A percentile compares a stretch with the other conserved stretches of the same genome.
Conservation (phyloP, 1,284 basidiomycete genomes). For the Austropuccinia psidii region DNA sequence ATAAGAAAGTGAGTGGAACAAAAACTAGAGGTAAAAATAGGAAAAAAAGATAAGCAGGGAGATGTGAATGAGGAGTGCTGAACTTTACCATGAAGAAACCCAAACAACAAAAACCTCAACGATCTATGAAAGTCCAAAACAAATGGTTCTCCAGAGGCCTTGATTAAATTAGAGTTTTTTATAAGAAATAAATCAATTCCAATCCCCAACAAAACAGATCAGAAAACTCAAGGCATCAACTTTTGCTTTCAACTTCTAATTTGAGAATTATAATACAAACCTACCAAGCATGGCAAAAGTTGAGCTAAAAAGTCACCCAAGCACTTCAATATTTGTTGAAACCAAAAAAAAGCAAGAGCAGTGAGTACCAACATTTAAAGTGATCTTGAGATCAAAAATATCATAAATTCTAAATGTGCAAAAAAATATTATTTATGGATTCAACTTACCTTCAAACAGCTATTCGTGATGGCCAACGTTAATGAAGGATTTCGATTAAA, state of each 20-base stretch:
- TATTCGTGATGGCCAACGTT: slow-evolving; percentile 31
- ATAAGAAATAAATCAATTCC: too few relatives aligned
- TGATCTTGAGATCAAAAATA: not conserved
- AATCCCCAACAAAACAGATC: not conserved
- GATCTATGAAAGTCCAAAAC: slow-evolving; percentile 3
- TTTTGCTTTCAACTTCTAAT: too few relatives aligned
- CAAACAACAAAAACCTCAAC: slow-evolving; percentile 15
- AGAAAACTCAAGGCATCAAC: not conserved
- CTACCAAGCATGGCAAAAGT: slow-evolving; percentile 2
- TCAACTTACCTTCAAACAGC: slow-evolving; percentile 11
- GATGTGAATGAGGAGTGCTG: not conserved
- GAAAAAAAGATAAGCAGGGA: not conserved
- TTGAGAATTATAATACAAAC: too few relatives aligned
- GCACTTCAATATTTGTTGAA: not conserved
- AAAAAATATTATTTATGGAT: not conserved
- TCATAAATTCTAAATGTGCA: not conserved
- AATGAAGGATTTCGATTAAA: slow-evolving; percentile 22
- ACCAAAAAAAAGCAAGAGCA: not conserved
- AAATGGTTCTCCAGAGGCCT: not conserved
- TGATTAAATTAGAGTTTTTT: not conserved
- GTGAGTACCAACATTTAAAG: not conserved
- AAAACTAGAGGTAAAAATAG: not conserved
- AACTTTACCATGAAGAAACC: slow-evolving; percentile 10
- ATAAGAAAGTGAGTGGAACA: not conserved
- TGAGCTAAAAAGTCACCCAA: slow-evolving; percentile 29